Evolutionary conservation across 768 basidiomycete species (phyloP), one percentile per base, ranked within the genome.

Genomic region (Piloderma croceum): DNA sequence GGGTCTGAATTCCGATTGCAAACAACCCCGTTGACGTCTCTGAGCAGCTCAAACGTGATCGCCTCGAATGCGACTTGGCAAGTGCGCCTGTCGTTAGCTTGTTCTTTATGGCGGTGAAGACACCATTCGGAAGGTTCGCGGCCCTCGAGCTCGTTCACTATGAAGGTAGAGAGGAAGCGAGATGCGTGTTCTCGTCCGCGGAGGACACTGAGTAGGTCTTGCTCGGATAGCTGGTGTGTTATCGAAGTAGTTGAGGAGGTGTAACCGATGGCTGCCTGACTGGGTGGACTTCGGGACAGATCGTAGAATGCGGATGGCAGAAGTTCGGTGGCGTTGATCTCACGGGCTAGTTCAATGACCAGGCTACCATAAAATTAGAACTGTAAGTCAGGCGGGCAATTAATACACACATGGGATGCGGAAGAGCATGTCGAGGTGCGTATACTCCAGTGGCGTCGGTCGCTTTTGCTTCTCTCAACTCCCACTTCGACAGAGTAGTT

Each of bases 261-360:
- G 54, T 71, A 65, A 5, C 81, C 83, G 5, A 66, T 57, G 21
- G 74, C 73, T 24, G 77, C 74, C 36, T 77, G 74, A 51, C 78
- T 84, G 2, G 81, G 77, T 22, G 73, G 62, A 49, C 64, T 76
- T 29, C 86, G 81, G 17, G 81, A 86, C 31, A 89, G 72, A 57
- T 88, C 86, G 58, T 89, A 89, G 61, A 85, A 84, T 5, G 84
- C 84, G 21, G 85, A 73, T 4, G 84, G 83, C 3, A 87, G 66
- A 24, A 88, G 72, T 48, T 77, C 72, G 0, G 63, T 64, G 0
- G 77, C 69, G 31, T 74, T 60, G 20, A 73, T 70, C 41, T 74
- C 71, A 42, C 76, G 70, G 17, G 81, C 83, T 4, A 87, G 61
- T 35, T 79, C 79, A 50, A 88, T 83, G 41, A 86, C 64, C 24